Evolutionary conservation across 176 grass and related monocot species (phyloP), one percentile per base, ranked within the genome.

Genomic region (Phyllostachys edulis): DNA sequence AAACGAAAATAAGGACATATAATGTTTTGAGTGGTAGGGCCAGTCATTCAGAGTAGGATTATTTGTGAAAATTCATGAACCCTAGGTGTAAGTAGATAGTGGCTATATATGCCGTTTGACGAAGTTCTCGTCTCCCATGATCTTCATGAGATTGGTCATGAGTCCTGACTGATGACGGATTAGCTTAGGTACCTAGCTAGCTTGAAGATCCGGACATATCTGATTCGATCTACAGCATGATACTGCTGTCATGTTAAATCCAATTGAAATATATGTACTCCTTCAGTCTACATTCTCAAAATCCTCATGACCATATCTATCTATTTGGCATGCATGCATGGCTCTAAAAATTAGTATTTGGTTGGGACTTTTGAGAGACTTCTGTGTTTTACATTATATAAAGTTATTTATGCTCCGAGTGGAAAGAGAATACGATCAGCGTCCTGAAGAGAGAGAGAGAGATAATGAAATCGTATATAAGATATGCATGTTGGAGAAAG

Each of bases 261-360:
- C 52, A 59, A 40, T 24, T 36, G 36, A 59, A 41, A 29, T 18
- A 55, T 21, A 21, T 21, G 39, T 49, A 49, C 23, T 21, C 40
- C 4, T n/a, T 27, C 60, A 14, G 47, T 54, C 78, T 24, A 39
- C 3, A 54, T 39, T 67, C 32, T 24, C 3, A 24, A 24, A 32
- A 67, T 80, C 29, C 46, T 80, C 20, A 49, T 52, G 62, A 80
- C 51, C 62, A 38, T 38, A 50, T 62, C 59, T 27, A 54, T 54
- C 17, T 38, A 34, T 36, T 38, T 18, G 36, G 20, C 49, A 55
- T 40, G 63, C 49, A 55, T 40, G 63, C 61, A n/a, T 79, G 18
- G 44, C 36, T 79, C 10, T 7, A 5, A 56, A 20, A 3, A 63
- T 51, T n/a, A 14, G 1, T 40, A 39, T 62, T 62, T 50, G 41